Base-by-base conservation (phyloP, 371 early-diverging fungal genomes). In the Zopfochytrium polystomum region DNA sequence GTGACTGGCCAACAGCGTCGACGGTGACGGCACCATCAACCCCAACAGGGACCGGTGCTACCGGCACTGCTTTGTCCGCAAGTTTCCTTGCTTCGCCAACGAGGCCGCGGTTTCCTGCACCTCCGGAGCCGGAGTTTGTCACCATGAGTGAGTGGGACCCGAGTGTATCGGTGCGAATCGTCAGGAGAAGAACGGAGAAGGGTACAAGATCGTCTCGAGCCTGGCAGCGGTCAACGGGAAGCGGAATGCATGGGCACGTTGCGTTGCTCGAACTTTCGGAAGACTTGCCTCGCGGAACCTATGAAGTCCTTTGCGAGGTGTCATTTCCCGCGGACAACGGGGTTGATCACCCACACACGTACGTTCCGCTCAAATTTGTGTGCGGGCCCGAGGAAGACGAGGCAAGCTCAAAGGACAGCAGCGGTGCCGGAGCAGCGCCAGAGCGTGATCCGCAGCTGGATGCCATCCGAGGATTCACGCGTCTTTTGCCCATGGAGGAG, bases 51-150 rank as follows among this genome's bases (percentile, higher is more conserved):
- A 58, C 11, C 30, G 4, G 13, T 13, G 13, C 43, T 27, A 27
- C 33, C 3, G 22, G 18, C 9, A 9, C 57, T 13, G 4, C 57
- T 44, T 20, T 43, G n/a, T 32, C 31, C 31, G 20, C 20, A 23
- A 27, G 48, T n/a, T 62, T 58, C 27, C 67, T 62, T 23, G 38
- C 52, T 0, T 53, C 62, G n/a, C 34, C 56, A 25, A 44, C 51
- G 23, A 49, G 43, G 31, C 25, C 43, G 1, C 60, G 57, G 26
- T 67, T 62, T 55, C 67, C 67, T 2, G 26, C n/a, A 13, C 63
- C 67, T n/a, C 67, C 62, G 3, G 67, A 67, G 11, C 60, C 67
- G 4, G 67, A 67, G 30, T 67, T 67, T 53, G 53, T 57, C 25
- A 55, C 46, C 13, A 38, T 66, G n/a, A 13, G 6, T 18, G 57